phyloP scores from a whole-genome alignment of 768 basidiomycete species.

The Suillus alpinus region DNA sequence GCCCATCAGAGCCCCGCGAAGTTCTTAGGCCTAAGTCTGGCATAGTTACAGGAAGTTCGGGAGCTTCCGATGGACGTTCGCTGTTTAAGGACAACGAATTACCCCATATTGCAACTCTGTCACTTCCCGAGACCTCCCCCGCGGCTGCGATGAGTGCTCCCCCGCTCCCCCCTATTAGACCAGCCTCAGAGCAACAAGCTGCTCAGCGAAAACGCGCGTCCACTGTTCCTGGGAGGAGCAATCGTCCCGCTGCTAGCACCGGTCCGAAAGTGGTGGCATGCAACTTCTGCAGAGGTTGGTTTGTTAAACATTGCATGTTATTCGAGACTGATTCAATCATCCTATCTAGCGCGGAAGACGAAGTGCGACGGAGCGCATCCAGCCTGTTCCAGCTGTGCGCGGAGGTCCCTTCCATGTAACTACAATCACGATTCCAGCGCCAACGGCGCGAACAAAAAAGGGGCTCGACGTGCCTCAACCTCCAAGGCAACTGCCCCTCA shows the following conservation, averaged over 20 bases:
- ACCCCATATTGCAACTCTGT: constrained; percentile 70
- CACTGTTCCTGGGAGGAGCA: constrained; percentile 62
- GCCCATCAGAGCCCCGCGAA: constrained; percentile 45
- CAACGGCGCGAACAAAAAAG: constrained; percentile 35
- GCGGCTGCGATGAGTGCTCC: constrained; percentile 59
- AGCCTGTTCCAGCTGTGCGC: constrained; percentile 78
- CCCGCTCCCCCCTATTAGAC: constrained; percentile 60
- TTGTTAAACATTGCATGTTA: not conserved
- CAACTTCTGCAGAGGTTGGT: constrained; percentile 83
- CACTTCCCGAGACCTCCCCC: constrained; percentile 55
- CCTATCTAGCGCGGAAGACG: constrained; percentile 71
- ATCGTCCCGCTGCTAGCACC: constrained; percentile 58
- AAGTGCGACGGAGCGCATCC: constrained; percentile 88
- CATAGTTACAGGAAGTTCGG: constrained; percentile 16
- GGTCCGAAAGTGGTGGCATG: constrained; percentile 87
- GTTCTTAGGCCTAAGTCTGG: constrained; percentile 33
- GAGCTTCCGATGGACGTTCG: constrained; percentile 34
- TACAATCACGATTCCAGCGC: constrained; percentile 65
- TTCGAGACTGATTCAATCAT: not conserved
- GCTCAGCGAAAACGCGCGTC: constrained; percentile 68
- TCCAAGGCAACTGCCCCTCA: constrained; percentile 39
- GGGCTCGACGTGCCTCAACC: constrained; percentile 49
- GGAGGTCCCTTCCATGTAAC: constrained; percentile 71
- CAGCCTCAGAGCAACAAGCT: constrained; percentile 65
- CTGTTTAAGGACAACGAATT: constrained; percentile 62